These are phyloP conservation scores for Ceratopteris richardii DNA, from an alignment of 75 land plant species.

Conservation along the genomic window DNA sequence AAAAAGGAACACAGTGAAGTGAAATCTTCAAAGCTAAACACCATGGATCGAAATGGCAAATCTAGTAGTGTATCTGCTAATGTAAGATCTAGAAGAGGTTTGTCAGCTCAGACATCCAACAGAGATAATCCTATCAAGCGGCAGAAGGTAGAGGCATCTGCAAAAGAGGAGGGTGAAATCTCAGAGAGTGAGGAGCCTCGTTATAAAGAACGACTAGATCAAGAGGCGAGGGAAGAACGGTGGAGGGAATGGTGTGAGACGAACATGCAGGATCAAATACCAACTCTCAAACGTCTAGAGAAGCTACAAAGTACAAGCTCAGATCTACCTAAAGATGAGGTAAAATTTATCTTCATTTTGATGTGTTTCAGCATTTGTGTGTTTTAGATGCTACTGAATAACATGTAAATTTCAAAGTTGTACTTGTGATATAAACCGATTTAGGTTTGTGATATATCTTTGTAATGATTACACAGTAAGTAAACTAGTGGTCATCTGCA, in stretches of 20 bases:
- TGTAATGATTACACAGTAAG: no score
- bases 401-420: no score
- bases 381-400: no score
- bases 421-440: no score
- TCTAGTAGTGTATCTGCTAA: background rate
- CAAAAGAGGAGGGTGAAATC: constrained; percentile 97
- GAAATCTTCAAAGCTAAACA: background rate
- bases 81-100: background rate
- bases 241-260: constrained; percentile 98
- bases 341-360: constrained; percentile 4
- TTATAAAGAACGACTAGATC: constrained; percentile 43
- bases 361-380: background rate
- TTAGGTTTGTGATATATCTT: no score
- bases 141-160: constrained; percentile 48
- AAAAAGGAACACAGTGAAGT: constrained; percentile 11
- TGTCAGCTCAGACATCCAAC: background rate
- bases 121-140: constrained; percentile 35
- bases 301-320: constrained; percentile 72
- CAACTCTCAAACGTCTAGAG: constrained; percentile 69
- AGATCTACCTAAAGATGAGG: constrained; percentile 92
- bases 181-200: constrained; percentile 70
- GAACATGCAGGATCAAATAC: constrained; percentile 65
- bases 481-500: no score
- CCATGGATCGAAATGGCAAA: background rate
- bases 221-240: constrained; percentile 57